These are phyloP conservation scores for Daldinia sp. DNA, from an alignment of 2,329 filamentous ascomycete species.

Conservation along the genomic window DNA sequence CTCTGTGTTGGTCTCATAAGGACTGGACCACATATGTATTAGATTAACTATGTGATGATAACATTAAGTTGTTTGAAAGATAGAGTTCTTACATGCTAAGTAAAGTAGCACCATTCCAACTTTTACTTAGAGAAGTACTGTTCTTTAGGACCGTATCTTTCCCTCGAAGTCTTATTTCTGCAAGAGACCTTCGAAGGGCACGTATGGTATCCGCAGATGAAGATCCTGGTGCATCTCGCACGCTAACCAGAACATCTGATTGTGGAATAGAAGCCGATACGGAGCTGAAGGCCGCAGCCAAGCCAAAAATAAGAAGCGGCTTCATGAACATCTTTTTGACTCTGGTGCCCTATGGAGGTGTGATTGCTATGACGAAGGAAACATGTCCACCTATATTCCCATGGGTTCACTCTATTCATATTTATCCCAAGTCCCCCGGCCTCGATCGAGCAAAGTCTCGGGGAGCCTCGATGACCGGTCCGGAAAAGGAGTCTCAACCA, in stretches of 20 bases:
- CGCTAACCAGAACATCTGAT: conserved; percentile 37
- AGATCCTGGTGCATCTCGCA: conserved; percentile 42
- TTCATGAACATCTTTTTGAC: conserved; percentile 28
- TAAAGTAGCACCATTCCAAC: conserved; percentile 39
- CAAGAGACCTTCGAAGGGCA: conserved; percentile 45
- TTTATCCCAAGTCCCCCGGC: conserved; percentile 18
- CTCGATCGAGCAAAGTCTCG: neutral
- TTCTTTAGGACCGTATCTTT: conserved; percentile 42
- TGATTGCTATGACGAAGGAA: neutral
- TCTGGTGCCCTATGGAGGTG: neutral
- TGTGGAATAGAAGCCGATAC: conserved; percentile 19
- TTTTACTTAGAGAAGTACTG: conserved; percentile 41
- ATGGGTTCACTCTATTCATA: conserved; percentile 15
- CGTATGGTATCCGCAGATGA: conserved; percentile 42
- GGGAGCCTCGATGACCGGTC: neutral
- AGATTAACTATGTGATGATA: conserved; percentile 30
- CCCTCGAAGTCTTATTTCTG: conserved; percentile 31
- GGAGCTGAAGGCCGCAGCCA: conserved; percentile 22
- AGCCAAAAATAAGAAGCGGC: conserved; percentile 19
- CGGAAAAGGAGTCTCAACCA: conserved; percentile 23
- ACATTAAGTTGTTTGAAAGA: conserved; percentile 5
- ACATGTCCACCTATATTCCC: neutral
- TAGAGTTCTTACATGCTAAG: conserved; percentile 35
- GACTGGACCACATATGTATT: conserved; percentile 14
- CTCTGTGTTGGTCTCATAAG: conserved; percentile 27